Evolutionary conservation across 495 filamentous ascomycete species (phyloP).

Genomic region (Aspergillus sclerotioniger): DNA sequence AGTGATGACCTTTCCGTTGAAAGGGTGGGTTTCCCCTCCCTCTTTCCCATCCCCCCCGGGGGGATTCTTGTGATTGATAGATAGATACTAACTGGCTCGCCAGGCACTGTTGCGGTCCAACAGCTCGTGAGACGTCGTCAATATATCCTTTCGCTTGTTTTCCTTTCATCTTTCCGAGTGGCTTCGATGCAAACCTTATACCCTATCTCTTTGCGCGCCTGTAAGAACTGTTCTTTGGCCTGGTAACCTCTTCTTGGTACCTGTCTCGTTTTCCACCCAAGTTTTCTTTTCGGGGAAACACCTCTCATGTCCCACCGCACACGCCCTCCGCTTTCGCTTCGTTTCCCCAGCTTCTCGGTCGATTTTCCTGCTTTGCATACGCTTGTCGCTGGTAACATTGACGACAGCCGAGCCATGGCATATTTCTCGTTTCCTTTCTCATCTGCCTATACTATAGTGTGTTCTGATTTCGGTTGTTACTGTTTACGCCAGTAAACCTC

Average conservation of each 20-base stretch:
- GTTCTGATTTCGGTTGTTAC: constrained; percentile 27
- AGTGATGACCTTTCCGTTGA: constrained; percentile 68
- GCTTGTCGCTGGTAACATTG: constrained; percentile 18
- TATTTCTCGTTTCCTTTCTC: constrained; percentile 4
- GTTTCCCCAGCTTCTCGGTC: constrained; percentile 5
- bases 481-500: constrained; percentile 21
- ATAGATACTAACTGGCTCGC: constrained; percentile 18
- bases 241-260: constrained; percentile 16
- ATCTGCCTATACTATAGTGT: constrained; percentile 19
- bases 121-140: constrained; percentile 34
- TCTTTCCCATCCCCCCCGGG: no score
- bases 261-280: constrained; percentile 9
- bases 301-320: constrained; percentile 13
- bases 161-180: constrained; percentile 22
- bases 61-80: no score
- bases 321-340: constrained; percentile 5
- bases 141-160: constrained; percentile 18
- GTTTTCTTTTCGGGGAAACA: constrained; percentile 12
- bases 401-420: constrained; percentile 15
- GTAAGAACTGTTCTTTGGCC: constrained; percentile 25
- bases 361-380: constrained; percentile 18
- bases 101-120: constrained; percentile 42
- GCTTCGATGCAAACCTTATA: constrained; percentile 29
- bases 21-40: constrained; percentile 54
- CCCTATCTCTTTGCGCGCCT: constrained; percentile 25